Evolutionary conservation across 2,329 filamentous ascomycete genomes (phyloP), one percentile per base, ranked within the genome.

Genomic region (Fusarium metavorans): DNA sequence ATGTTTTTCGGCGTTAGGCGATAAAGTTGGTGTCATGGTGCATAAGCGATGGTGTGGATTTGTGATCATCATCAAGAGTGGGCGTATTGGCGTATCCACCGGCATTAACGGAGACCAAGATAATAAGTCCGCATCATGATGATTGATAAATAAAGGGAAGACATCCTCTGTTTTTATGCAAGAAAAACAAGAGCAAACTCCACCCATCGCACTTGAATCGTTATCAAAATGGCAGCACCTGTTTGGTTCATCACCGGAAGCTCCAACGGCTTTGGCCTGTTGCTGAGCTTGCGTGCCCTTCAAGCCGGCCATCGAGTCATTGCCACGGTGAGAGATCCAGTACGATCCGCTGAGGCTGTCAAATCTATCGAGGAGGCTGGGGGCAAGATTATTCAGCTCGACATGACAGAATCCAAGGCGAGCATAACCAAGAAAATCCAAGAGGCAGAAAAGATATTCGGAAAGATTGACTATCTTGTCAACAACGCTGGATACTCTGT

Each of bases 401-500:
- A 82, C 45, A 71, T 76, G 64, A 76, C 78, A 1, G 78, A 79
- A 54, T 68, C 74, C 7, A 74, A 77, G 35, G 71, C 70, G 10
- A 76, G 59, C 54, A 81, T 80, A 60, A 67, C 64, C 20, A 54
- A 67, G 45, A 78, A 77, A 37, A 59, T 81, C 3, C 67, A 75
- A 14, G 72, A 72, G 8, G 79, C 76, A 6, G 77, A 34, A 80
- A 82, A 35, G 70, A 73, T 14, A 60, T 77, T 76, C 37, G 78
- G 79, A 10, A 43, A 59, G 2, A 84, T 90, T 43, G 88, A 90
- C 52, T 82, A 88, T 5, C 79, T 90, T 6, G 83, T 89, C 48
- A 90, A 89, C 73, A 87, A 88, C 67, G 87, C 88, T 3, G 88
- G 85, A 4, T 85, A 81, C 62, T 83, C 82, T 10, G 66, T 67